A percentile compares a stretch with the other conserved stretches of the same genome.
These are phyloP conservation scores for Pseudogymnoascus sp. DNA, from an alignment of 2,329 filamentous ascomycete species.

Conservation along the genomic window DNA sequence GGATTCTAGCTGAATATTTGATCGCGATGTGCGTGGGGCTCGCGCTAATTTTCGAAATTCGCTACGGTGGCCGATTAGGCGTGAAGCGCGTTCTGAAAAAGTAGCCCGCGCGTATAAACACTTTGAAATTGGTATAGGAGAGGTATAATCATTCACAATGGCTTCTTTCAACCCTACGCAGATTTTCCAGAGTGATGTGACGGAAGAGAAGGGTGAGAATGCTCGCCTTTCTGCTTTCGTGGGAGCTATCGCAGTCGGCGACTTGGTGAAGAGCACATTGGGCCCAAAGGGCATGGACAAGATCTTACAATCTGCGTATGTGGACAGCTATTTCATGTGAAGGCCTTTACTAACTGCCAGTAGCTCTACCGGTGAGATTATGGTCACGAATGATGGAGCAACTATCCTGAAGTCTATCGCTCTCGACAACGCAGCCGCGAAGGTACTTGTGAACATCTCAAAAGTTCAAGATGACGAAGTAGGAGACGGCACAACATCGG, in stretches of 20 bases:
- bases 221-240: conserved; percentile 97
- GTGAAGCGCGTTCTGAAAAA: conserved; percentile 10
- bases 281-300: conserved; percentile 99
- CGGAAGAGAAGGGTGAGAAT: conserved; percentile 98
- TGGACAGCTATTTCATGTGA: conserved; percentile 22
- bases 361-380: conserved; percentile 90
- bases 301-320: conserved; percentile 88
- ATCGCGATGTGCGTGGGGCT: conserved; percentile 9
- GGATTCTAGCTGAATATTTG: conserved; percentile 9
- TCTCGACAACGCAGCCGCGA: conserved; percentile 94
- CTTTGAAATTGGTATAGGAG: conserved; percentile 2
- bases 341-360: conserved; percentile 23
- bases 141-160: conserved; percentile 19
- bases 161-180: conserved; percentile 78
- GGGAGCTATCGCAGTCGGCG: conserved; percentile 93
- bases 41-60: conserved; percentile 10
- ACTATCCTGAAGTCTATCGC: conserved; percentile 98
- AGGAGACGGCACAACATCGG: conserved; percentile 96
- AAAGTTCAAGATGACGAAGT: conserved; percentile 99
- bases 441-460: conserved; percentile 97
- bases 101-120: conserved; percentile 8
- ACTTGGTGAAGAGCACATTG: conserved; percentile 93
- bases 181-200: conserved; percentile 96
- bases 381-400: conserved; percentile 98
- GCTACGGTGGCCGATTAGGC: conserved; percentile 8